phyloP scores from a whole-genome alignment of 1,284 basidiomycete genomes.

The Gymnopus androsaceus region DNA sequence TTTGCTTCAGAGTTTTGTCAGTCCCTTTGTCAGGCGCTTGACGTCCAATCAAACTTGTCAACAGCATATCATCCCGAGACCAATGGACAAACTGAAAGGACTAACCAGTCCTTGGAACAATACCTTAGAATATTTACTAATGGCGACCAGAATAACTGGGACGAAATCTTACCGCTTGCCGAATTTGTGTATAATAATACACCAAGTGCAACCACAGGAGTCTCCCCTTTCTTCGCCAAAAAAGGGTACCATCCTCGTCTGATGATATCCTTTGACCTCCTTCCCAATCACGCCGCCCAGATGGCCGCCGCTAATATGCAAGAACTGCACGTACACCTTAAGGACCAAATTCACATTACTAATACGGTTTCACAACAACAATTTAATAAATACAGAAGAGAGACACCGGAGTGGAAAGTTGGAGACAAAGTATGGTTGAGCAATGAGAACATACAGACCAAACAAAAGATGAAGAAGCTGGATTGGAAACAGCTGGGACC shows the following conservation, averaged over 20 bases:
- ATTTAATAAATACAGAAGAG: not conserved
- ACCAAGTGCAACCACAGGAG: not conserved
- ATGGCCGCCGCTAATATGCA: not conserved
- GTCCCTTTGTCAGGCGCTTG: not conserved
- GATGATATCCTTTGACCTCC: not conserved
- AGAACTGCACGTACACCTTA: not conserved
- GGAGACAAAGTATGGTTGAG: constrained; percentile 12
- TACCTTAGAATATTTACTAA: constrained; percentile 9
- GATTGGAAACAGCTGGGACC: constrained; percentile 4
- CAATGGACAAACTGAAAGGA: constrained; percentile 11
- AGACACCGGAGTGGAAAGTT: not conserved
- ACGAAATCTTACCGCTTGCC: not conserved
- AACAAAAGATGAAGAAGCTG: constrained; percentile 16
- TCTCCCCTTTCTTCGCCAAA: constrained; percentile 10
- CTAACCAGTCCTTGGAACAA: constrained; percentile 7
- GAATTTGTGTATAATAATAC: constrained; percentile 12
- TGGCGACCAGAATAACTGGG: constrained; percentile 10
- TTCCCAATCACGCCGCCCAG: not conserved
- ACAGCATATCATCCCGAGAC: constrained; percentile 9
- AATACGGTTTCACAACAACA: not conserved
- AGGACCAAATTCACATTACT: not conserved
- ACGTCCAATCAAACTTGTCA: not conserved
- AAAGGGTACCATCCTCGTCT: constrained; percentile 5
- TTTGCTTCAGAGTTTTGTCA: constrained; percentile 13
- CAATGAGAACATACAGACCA: constrained; percentile 7